Evolutionary conservation across 2,329 filamentous ascomycete genomes (phyloP), one percentile per base, ranked within the genome.

Genomic region (Nigrospora osmanthi): DNA sequence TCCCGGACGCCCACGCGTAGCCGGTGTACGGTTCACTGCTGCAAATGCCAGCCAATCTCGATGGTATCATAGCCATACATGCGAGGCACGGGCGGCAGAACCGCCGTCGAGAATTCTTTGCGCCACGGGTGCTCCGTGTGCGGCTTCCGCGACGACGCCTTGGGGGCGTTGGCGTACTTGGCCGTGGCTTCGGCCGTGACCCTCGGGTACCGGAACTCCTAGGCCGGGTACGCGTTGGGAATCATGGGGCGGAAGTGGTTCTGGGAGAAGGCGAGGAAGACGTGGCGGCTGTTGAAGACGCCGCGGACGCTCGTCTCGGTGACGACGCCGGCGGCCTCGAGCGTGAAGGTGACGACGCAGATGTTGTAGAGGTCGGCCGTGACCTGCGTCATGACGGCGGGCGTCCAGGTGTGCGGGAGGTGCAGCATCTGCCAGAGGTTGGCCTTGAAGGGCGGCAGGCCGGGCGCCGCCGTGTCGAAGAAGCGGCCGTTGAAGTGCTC

Each of bases 331-430:
- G 11, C 37, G 13, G 11, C 11, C 14, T 52, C 31, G n/a, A 50
- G 51, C 13, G 54, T 57, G 49, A 61, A 66, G 16, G 60, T 54
- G 3, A 63, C 52, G 16, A 65, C 42, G 44, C 55, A 60, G 11
- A 64, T 46, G 7, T 58, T 56, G 42, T 65, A 65, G 5, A 66
- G 50, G 42, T 65, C 60, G 1, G 63, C 62, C 0, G 59, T 64
- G 6, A 66, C 44, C 43, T 59, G 52, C 35, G 59, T 52, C 48
- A 62, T 55, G 11, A 55, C 51, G 2, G 58, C 54, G 6, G 54
- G 55, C 4, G 52, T 54, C 56, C 60, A 64, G 5, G 53, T 46
- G 19, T 56, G 51, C 1, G 60, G 58, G 15, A 63, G 47, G 17
- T 58, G 54, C 16, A 66, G 45, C 12, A 52, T 41, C 49, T 64